These are phyloP conservation scores for Chytriomyces sp. DNA, from an alignment of 192 early-diverging fungal species.

Conservation along the genomic window DNA sequence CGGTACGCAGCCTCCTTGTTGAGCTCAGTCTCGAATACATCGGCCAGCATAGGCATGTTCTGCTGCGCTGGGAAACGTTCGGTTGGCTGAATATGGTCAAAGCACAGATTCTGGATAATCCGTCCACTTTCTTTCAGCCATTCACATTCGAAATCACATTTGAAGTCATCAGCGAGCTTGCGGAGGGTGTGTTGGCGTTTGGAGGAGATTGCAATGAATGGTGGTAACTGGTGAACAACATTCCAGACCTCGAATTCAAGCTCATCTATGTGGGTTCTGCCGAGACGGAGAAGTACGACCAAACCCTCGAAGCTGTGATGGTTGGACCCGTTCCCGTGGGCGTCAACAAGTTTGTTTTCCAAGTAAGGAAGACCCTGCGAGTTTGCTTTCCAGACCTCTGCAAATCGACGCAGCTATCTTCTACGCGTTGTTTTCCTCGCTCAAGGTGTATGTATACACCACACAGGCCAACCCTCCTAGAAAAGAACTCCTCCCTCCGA, in stretches of 20 bases:
- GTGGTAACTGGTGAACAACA: not conserved
- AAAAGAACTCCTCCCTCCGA: conserved; percentile 70
- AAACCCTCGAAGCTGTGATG: conserved; percentile 91
- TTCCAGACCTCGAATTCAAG: conserved; percentile 95
- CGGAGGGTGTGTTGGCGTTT: conserved; percentile 83
- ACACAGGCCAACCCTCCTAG: conserved; percentile 65
- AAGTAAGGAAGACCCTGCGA: conserved; percentile 70
- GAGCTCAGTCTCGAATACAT: too few relatives aligned
- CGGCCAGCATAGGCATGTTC: too few relatives aligned
- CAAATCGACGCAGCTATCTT: not conserved
- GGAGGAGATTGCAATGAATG: too few relatives aligned
- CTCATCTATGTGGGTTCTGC: conserved; percentile 89
- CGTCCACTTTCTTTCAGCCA: conserved; percentile 74
- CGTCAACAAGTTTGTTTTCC: conserved; percentile 90
- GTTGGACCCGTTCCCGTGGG: conserved; percentile 96
- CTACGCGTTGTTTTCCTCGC: not conserved
- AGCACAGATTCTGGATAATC: conserved; percentile 78
- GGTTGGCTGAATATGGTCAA: not conserved
- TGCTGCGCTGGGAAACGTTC: too few relatives aligned
- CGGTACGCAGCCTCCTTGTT: too few relatives aligned
- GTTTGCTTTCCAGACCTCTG: too few relatives aligned
- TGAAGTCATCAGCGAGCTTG: conserved; percentile 84
- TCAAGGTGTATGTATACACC: conserved; percentile 57
- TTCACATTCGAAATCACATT: conserved; percentile 97
- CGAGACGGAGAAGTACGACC: conserved; percentile 82